Conservation (phyloP, 2,329 filamentous ascomycete genomes). For the Myriangium duriaei region DNA sequence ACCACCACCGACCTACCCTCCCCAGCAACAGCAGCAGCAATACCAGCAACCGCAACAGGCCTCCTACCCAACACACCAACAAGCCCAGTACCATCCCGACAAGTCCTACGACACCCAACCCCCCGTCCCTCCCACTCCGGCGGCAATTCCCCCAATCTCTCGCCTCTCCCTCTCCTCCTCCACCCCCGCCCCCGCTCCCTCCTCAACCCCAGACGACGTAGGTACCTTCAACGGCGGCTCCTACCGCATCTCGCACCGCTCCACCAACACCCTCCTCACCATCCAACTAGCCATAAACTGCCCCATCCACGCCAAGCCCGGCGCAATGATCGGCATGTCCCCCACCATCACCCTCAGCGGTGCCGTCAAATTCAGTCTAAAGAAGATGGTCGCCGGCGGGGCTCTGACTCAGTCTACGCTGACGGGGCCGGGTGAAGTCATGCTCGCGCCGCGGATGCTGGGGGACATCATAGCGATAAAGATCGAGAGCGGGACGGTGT, state of each 20-base stretch:
- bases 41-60: constrained; percentile 3
- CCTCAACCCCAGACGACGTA: constrained; percentile 61
- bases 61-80: constrained; percentile 3
- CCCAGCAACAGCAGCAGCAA: constrained; percentile 2
- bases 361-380: constrained; percentile 70
- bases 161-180: constrained; percentile 31
- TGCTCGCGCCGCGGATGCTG: constrained; percentile 66
- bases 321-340: constrained; percentile 91
- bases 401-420: constrained; percentile 69
- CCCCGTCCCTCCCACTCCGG: constrained; percentile 17
- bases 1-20: constrained; percentile 1
- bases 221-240: constrained; percentile 97
- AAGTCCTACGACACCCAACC: constrained; percentile 20
- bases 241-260: constrained; percentile 83
- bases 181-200: constrained; percentile 52
- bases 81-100: too few relatives aligned
- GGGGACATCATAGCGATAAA: constrained; percentile 78
- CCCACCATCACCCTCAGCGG: constrained; percentile 76
- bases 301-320: constrained; percentile 68
- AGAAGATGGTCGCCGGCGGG: constrained; percentile 76
- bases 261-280: constrained; percentile 80
- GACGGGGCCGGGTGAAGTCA: constrained; percentile 80
- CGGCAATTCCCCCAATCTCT: constrained; percentile 23
- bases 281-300: constrained; percentile 82
- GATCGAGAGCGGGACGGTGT: constrained; percentile 57